Evolutionary conservation across 2,329 filamentous ascomycete genomes (phyloP).

Genomic region (Calonectria honghensis): DNA sequence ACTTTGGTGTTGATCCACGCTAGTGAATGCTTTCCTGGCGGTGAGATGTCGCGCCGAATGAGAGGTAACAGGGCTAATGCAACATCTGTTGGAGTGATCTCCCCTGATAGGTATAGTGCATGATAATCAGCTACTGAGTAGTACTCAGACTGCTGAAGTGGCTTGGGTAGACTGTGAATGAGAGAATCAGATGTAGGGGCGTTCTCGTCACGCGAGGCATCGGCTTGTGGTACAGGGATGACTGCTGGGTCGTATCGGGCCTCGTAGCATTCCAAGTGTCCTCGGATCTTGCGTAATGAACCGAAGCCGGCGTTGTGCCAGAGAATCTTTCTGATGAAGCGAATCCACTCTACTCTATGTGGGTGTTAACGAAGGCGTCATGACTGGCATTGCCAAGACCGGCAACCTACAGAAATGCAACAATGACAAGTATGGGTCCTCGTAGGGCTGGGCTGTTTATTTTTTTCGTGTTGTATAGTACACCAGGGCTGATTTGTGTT

Average conservation of each 20-base stretch:
- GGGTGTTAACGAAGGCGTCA: background rate
- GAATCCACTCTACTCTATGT: constrained; percentile 51
- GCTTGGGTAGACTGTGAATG: constrained; percentile 48
- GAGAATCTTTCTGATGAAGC: constrained; percentile 47
- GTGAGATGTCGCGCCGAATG: constrained; percentile 62
- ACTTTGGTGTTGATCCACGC: constrained; percentile 67
- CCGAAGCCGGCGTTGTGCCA: constrained; percentile 80
- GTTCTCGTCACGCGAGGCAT: background rate
- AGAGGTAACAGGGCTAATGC: constrained; percentile 66
- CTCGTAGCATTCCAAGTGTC: constrained; percentile 71
- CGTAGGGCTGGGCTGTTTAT: background rate
- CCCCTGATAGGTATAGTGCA: constrained; percentile 65
- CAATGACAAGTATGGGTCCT: constrained; percentile 1
- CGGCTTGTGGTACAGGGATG: constrained; percentile 63
- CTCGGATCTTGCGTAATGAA: constrained; percentile 71
- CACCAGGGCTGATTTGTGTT: background rate
- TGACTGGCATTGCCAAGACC: background rate
- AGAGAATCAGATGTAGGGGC: background rate
- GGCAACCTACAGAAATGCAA: constrained; percentile 19
- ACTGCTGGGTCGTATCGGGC: constrained; percentile 69
- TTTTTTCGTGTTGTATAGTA: background rate
- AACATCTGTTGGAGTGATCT: constrained; percentile 67
- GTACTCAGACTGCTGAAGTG: constrained; percentile 59
- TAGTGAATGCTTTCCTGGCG: constrained; percentile 62
- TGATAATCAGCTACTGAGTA: constrained; percentile 67